Conservation (phyloP, 495 filamentous ascomycete genomes). For the Schizothecium vesticola region DNA sequence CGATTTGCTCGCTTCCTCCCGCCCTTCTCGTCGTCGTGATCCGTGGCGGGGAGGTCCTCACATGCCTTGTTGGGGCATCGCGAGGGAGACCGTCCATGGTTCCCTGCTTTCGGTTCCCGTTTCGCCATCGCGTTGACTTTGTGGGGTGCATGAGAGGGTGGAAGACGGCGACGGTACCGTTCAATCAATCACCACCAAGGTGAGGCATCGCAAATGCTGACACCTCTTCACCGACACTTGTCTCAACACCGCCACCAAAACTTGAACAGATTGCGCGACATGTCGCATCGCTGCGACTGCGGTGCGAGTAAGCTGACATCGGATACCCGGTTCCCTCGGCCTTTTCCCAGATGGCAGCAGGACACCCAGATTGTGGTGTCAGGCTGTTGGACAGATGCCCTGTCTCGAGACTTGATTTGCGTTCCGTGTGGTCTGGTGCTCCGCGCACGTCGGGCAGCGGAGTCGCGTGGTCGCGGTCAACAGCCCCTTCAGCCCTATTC, state of each 20-base stretch:
- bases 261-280: background rate
- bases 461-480: background rate
- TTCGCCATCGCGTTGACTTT: background rate
- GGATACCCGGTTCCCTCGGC: background rate
- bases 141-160: constrained; percentile 4
- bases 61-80: constrained; percentile 7
- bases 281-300: background rate
- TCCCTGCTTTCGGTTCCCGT: background rate
- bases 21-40: background rate
- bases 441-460: background rate
- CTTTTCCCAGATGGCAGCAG: background rate
- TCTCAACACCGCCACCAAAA: background rate
- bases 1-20: constrained; percentile 13
- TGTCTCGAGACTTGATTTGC: background rate
- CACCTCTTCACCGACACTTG: background rate
- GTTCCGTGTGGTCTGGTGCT: background rate
- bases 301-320: background rate
- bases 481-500: background rate
- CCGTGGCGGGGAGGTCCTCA: constrained; percentile 2
- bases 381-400: background rate
- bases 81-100: background rate
- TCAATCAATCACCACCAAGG: background rate
- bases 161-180: background rate
- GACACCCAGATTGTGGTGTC: background rate
- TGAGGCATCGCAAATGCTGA: background rate